Percentiles rank a stretch among this genome's conserved stretches.
Conservation (phyloP, 75 land plant genomes). For the Azolla pinnata region DNA sequence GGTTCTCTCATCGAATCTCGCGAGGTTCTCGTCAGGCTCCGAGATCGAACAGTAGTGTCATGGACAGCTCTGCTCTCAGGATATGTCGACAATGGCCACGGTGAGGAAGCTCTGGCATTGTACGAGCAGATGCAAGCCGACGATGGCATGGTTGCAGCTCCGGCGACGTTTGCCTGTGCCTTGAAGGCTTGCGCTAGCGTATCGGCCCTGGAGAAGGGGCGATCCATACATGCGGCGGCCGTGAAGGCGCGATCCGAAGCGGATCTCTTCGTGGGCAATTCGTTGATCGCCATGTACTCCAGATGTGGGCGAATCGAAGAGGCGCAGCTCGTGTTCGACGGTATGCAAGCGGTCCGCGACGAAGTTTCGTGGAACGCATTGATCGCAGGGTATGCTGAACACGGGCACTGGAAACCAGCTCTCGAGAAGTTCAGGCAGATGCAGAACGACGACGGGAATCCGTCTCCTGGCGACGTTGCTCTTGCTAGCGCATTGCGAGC, state of each 20-base stretch:
- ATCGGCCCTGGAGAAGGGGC: slow-evolving; percentile 40
- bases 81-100: slow-evolving; percentile 45
- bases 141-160: slow-evolving; percentile 45
- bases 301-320: slow-evolving; percentile 16
- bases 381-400: slow-evolving; percentile 19
- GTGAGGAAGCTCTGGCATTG: slow-evolving; percentile 37
- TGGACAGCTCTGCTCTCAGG: slow-evolving; percentile 75
- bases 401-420: slow-evolving; percentile 18
- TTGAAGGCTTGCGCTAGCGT: slow-evolving; percentile 37
- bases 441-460: too few species aligned
- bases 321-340: slow-evolving; percentile 23
- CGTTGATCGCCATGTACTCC: slow-evolving; percentile 23
- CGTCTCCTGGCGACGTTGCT: too few species aligned
- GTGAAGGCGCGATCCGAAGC: slow-evolving; percentile 23
- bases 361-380: slow-evolving; percentile 39
- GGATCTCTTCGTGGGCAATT: slow-evolving; percentile 15
- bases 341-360: slow-evolving; percentile 28
- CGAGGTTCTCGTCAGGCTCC: slow-evolving; percentile 43
- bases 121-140: slow-evolving; percentile 32
- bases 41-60: slow-evolving; percentile 36
- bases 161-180: slow-evolving; percentile 43
- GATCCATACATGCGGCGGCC: slow-evolving; percentile 44
- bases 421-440: slow-evolving; percentile 26
- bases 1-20: slow-evolving; percentile 43
- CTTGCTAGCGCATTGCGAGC: too few species aligned